Evolutionary conservation across 139 green algal genomes (phyloP).

Genomic region (Coccomyxa sp.): DNA sequence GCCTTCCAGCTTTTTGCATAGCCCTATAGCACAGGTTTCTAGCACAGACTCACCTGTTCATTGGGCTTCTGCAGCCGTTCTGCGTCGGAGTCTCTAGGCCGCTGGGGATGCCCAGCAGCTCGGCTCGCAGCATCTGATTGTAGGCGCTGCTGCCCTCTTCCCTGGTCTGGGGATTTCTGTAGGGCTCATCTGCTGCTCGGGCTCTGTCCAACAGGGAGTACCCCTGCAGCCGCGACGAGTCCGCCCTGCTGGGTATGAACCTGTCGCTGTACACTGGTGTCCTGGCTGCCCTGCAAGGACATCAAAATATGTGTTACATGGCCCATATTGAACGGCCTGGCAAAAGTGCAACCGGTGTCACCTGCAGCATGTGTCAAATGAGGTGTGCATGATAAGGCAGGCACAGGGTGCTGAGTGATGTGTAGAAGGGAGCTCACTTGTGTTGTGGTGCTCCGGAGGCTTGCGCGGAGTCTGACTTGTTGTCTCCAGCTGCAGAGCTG

Average conservation of each 20-base stretch:
- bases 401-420: too few species aligned
- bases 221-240: conserved; percentile 50
- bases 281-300: neutral
- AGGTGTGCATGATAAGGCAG: too few species aligned
- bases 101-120: conserved; percentile 60
- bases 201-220: conserved; percentile 73
- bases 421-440: too few species aligned
- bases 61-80: conserved; percentile 7
- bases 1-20: too few species aligned
- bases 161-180: conserved; percentile 1
- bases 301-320: neutral
- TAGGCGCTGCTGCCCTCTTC: conserved; percentile 48
- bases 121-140: conserved; percentile 65
- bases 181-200: conserved; percentile 32
- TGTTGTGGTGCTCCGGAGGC: too few species aligned
- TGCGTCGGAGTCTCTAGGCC: conserved; percentile 11
- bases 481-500: too few species aligned
- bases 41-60: conserved; percentile 14
- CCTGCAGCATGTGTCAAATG: too few species aligned
- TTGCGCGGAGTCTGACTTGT: too few species aligned
- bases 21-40: too few species aligned
- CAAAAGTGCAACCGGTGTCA: too few species aligned
- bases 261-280: conserved; percentile 61
- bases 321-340: neutral
- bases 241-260: conserved; percentile 76